Evolutionary conservation across 75 land plant genomes (phyloP), one percentile per base, ranked within the genome.

Genomic region (Azolla pinnata): DNA sequence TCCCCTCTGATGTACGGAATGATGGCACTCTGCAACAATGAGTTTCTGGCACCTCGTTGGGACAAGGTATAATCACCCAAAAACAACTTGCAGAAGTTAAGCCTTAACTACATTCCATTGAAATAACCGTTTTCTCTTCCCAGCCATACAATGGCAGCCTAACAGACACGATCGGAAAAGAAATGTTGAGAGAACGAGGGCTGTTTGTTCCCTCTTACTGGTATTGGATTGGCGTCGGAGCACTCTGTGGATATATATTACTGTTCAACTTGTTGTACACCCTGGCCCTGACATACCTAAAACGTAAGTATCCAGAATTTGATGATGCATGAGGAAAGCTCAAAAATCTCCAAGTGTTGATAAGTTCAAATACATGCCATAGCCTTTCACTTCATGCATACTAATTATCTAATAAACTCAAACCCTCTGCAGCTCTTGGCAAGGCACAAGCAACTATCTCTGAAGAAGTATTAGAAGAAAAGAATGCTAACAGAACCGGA

Each of bases 151-250:
- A 1, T 23, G 29, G 27, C 28, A 52, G 29, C 2, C 24, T 9
- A 5, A 24, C 27, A 25, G 54, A 46, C 21, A 24, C 63, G n/a
- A 29, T 88, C 0, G 96, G 96, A 7, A 62, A 65, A 12, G 4
- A 8, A 32, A 38, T 77, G 32, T 23, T 86, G 67, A 56, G 72
- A 60, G 38, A 75, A 38, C 76, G 79, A 19, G 88, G 81, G 18
- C 21, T 84, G 12, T 84, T 84, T 54, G 34, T 71, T 10, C 56
- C 65, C 24, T 58, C 73, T 23, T 32, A 59, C 24, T 84, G 83
- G 88, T 80, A 71, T 52, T 81, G 81, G 83, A 75, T 84, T 64
- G 76, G 79, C 25, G 20, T 77, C 18, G 78, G 60, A 30, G 74
- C 75, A 30, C 17, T 59, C 25, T 27, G 67, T 30, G 83, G 78